Evolutionary conservation across 2,329 filamentous ascomycete genomes (phyloP).

Genomic region (Neophaeococcomyces aloes): DNA sequence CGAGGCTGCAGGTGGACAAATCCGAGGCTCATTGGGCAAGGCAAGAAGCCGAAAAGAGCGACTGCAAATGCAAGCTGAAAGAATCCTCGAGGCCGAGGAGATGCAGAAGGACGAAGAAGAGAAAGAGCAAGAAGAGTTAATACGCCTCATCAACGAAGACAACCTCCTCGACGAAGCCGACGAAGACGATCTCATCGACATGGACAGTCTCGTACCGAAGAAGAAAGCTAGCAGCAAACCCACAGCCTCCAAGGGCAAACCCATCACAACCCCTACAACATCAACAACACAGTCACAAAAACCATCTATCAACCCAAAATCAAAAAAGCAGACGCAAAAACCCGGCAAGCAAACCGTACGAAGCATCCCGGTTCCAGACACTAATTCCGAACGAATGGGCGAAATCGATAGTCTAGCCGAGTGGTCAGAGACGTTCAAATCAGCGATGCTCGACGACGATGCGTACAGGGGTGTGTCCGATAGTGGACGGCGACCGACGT

Average conservation of each 20-base stretch:
- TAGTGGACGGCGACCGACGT: constrained; percentile 3
- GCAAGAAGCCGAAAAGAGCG: constrained; percentile 4
- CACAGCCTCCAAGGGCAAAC: background rate
- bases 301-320: background rate
- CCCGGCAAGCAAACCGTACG: background rate
- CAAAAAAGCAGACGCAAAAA: background rate
- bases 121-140: constrained; percentile 6
- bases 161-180: constrained; percentile 5
- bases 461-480: background rate
- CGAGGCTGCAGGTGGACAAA: constrained; percentile 20
- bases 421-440: background rate
- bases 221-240: constrained; percentile 1
- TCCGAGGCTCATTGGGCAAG: constrained; percentile 23
- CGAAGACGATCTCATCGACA: constrained; percentile 6
- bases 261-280: background rate
- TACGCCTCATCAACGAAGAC: constrained; percentile 3
- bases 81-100: constrained; percentile 1
- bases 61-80: constrained; percentile 3
- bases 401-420: background rate
- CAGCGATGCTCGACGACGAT: constrained; percentile 4
- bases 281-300: background rate
- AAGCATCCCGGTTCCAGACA: background rate
- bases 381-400: background rate
- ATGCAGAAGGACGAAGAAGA: background rate
- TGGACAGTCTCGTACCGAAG: constrained; percentile 8